These are phyloP conservation scores for Erythrobasidium hasegawianum DNA, from an alignment of 1,284 basidiomycete species.

Conservation along the genomic window DNA sequence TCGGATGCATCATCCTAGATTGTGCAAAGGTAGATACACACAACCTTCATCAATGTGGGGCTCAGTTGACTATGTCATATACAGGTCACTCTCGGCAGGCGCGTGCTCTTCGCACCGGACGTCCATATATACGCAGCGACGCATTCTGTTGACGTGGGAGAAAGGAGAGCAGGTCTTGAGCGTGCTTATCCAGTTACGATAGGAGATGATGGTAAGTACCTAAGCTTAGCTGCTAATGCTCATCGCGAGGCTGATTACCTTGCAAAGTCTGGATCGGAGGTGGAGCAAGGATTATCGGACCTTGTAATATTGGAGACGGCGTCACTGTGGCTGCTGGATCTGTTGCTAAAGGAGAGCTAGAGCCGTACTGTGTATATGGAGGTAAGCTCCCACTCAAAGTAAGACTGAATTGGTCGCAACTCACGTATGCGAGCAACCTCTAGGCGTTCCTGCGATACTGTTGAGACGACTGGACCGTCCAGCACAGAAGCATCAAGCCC, in stretches of 20 bases:
- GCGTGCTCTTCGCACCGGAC: constrained; percentile 17
- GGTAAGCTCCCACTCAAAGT: constrained; percentile 1
- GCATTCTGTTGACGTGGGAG: constrained; percentile 21
- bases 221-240: no score
- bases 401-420: neutral
- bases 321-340: constrained; percentile 38
- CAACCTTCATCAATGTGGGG: neutral
- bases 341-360: constrained; percentile 23
- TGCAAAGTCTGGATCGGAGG: constrained; percentile 39
- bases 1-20: constrained; percentile 39
- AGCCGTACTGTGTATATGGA: constrained; percentile 22
- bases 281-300: constrained; percentile 36
- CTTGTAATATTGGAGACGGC: constrained; percentile 34
- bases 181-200: constrained; percentile 43
- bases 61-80: neutral
- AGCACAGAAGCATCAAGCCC: no score
- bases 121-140: constrained; percentile 43
- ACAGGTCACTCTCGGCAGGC: constrained; percentile 16
- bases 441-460: constrained; percentile 5
- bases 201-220: constrained; percentile 39
- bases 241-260: neutral
- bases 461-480: no score
- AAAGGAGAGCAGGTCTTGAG: constrained; percentile 38
- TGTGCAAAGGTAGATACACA: constrained; percentile 25
- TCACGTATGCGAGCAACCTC: neutral